A percentile compares a stretch with the other conserved stretches of the same genome.
Evolutionary conservation across 768 basidiomycete species (phyloP).

Genomic region (Kondoa malvinella): DNA sequence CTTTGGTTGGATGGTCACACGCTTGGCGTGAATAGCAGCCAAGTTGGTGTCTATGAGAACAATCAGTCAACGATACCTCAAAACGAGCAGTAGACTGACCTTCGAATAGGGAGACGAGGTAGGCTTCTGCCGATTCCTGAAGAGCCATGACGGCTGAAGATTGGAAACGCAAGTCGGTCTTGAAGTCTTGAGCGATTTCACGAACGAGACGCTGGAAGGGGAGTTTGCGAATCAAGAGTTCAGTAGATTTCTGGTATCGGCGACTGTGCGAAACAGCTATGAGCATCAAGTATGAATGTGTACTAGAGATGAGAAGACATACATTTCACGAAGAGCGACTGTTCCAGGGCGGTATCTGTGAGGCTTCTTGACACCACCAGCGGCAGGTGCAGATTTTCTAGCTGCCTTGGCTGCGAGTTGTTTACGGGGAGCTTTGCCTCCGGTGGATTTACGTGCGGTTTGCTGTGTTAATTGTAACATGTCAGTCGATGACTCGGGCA

Average conservation of each 20-base stretch:
- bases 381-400: slow-evolving; percentile 42
- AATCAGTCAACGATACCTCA: no score
- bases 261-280: slow-evolving; percentile 42
- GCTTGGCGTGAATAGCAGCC: slow-evolving; percentile 38
- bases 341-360: slow-evolving; percentile 53
- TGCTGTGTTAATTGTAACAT: slow-evolving; percentile 7
- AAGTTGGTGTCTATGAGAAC: slow-evolving; percentile 38
- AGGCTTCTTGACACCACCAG: slow-evolving; percentile 84
- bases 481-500: neutral
- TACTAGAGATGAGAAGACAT: no score
- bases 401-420: slow-evolving; percentile 40
- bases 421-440: slow-evolving; percentile 41
- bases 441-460: slow-evolving; percentile 37
- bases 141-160: slow-evolving; percentile 41
- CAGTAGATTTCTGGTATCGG: slow-evolving; percentile 34
- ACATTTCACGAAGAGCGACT: slow-evolving; percentile 40
- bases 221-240: slow-evolving; percentile 33
- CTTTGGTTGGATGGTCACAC: slow-evolving; percentile 53
- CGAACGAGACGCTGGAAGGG: slow-evolving; percentile 15
- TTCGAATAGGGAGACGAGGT: slow-evolving; percentile 40
- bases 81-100: no score
- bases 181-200: slow-evolving; percentile 36
- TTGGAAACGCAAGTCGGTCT: slow-evolving; percentile 42
- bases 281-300: slow-evolving; percentile 31
- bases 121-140: slow-evolving; percentile 42